Evolutionary conservation across 179 eudicot genomes (phyloP).

Genomic region (Vitellaria paradoxa): DNA sequence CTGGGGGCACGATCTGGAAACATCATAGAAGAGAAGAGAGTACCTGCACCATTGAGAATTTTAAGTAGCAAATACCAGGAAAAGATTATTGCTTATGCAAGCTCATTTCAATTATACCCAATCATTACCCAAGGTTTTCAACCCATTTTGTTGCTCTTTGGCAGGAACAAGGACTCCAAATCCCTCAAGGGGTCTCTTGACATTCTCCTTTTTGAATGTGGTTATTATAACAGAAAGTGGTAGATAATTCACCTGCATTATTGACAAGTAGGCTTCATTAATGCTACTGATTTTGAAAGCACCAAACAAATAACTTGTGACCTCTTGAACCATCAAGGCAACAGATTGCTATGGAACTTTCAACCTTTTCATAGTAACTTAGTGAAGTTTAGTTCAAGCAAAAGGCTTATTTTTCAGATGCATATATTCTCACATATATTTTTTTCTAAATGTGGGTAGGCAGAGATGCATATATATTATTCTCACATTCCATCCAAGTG

Average conservation of each 20-base stretch:
- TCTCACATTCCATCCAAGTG: background rate
- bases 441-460: background rate
- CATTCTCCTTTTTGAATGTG: conserved; percentile 73
- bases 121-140: conserved; percentile 79
- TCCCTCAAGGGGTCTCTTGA: conserved; percentile 87
- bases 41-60: conserved; percentile 48
- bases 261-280: conserved; percentile 8
- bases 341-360: background rate
- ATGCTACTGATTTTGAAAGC: background rate
- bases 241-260: conserved; percentile 68
- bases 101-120: background rate
- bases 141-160: conserved; percentile 78
- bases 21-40: conserved; percentile 96
- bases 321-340: conserved; percentile 1
- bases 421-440: background rate
- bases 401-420: background rate
- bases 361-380: background rate
- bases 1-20: conserved; percentile 93
- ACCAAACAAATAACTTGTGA: background rate
- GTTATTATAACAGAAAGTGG: conserved; percentile 87
- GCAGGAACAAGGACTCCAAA: conserved; percentile 96
- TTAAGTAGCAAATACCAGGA: background rate
- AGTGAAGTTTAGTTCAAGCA: no score
- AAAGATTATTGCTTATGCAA: background rate
- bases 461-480: background rate